These are phyloP conservation scores for Didymella lethalis DNA, from an alignment of 2,329 filamentous ascomycete genomes.

Conservation along the genomic window DNA sequence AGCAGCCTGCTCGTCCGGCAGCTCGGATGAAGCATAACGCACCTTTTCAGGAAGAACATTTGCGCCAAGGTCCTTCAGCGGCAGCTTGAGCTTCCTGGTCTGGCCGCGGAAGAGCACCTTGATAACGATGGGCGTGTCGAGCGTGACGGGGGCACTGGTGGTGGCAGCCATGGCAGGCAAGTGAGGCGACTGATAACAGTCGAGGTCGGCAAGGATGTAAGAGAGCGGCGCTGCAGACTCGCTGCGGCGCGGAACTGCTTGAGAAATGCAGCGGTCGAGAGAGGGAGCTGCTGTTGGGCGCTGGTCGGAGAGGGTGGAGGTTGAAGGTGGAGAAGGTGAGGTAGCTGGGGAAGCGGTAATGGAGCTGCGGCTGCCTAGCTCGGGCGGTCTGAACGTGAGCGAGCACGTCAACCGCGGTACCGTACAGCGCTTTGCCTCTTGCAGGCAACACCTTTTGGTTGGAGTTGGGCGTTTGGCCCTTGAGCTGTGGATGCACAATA, in stretches of 20 bases:
- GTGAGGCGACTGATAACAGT: constrained; percentile 12
- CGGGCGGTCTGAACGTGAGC: constrained; percentile 21
- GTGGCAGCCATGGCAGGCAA: constrained; percentile 51
- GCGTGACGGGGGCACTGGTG: constrained; percentile 59
- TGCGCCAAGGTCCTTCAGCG: constrained; percentile 81
- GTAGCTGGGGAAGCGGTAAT: constrained; percentile 19
- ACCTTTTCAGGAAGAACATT: constrained; percentile 83
- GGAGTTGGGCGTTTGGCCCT: not conserved
- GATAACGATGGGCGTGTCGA: constrained; percentile 80
- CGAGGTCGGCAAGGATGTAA: constrained; percentile 2
- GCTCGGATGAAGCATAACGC: constrained; percentile 49
- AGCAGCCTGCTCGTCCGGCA: constrained; percentile 26
- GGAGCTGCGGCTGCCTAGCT: constrained; percentile 25
- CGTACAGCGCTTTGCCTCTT: constrained; percentile 15
- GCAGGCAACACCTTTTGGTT: constrained; percentile 16
- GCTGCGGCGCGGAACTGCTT: constrained; percentile 21
- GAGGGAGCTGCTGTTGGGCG: constrained; percentile 10
- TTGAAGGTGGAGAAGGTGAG: constrained; percentile 22
- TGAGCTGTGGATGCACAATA: not conserved
- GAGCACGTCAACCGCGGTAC: constrained; percentile 20
- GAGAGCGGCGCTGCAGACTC: constrained; percentile 22
- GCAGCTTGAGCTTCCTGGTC: constrained; percentile 86
- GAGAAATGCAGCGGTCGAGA: constrained; percentile 11
- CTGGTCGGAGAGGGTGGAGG: constrained; percentile 14
- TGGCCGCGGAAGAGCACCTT: constrained; percentile 81